These are phyloP conservation scores for Tylopilus plumbeoviolaceoides DNA, from an alignment of 768 basidiomycete species.

Conservation along the genomic window DNA sequence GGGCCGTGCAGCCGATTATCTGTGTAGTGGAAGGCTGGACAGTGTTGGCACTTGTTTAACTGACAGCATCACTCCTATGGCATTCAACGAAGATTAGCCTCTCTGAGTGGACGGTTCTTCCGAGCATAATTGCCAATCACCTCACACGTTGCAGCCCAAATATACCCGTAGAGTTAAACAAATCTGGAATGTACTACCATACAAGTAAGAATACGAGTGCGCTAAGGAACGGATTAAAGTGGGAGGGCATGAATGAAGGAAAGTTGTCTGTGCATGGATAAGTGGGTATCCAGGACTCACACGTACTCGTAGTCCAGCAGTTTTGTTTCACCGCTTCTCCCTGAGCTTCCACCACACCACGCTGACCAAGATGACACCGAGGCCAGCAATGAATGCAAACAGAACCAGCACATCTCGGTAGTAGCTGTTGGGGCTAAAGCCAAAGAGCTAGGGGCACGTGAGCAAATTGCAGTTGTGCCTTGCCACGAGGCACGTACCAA, in stretches of 20 bases:
- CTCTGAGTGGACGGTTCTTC: too few relatives aligned
- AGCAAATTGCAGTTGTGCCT: neutral
- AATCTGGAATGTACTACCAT: neutral
- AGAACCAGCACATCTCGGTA: constrained; percentile 87
- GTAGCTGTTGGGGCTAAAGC: constrained; percentile 77
- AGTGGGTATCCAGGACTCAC: neutral
- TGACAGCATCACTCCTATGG: too few relatives aligned
- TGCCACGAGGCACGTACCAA: constrained; percentile 43
- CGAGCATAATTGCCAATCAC: too few relatives aligned
- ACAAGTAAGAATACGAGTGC: neutral
- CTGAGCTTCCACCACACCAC: constrained; percentile 75
- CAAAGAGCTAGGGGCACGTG: constrained; percentile 59
- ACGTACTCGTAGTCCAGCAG: neutral
- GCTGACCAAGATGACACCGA: constrained; percentile 65
- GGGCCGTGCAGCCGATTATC: too few relatives aligned
- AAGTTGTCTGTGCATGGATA: neutral
- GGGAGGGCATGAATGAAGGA: neutral
- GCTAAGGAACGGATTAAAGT: too few relatives aligned
- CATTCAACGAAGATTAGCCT: too few relatives aligned
- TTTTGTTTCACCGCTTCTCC: constrained; percentile 58
- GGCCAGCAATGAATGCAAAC: constrained; percentile 83
- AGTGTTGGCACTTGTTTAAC: too few relatives aligned
- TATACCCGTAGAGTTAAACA: neutral
- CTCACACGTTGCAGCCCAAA: too few relatives aligned
- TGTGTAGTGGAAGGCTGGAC: too few relatives aligned